Evolutionary conservation across 2,329 filamentous ascomycete species (phyloP), one percentile per base, ranked within the genome.

Genomic region (Fusarium sterilihyphosum): DNA sequence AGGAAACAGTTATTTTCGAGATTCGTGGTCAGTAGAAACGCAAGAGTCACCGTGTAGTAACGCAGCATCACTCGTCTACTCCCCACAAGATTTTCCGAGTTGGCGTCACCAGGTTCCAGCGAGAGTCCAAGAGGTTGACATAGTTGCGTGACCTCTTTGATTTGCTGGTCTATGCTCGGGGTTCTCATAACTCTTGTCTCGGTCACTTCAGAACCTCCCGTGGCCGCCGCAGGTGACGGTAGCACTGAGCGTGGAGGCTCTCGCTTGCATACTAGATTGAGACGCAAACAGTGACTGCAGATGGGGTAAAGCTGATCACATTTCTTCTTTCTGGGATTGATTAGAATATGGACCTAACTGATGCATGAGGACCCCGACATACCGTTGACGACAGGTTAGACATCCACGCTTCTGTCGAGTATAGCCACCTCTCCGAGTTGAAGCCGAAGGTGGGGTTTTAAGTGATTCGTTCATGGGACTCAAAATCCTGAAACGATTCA

Each of bases 351-450:
- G 33, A 6, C 31, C 20, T 26, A 29, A n/a, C 11, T 17, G 57
- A 49, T 37, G n/a, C n/a, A 29, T 50, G 33, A 22, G 43, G 10
- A 18, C 31, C 31, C 35, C 10, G 24, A 22, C 40, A 44, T 44
- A 62, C 71, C 71, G 65, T 43, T 69, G 65, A 37, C 74, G 68
- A n/a, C 71, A 78, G 14, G 76, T 78, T 35, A 71, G 35, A 49
- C 77, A 78, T 26, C 71, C 74, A 17, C 67, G 67, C 33, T 75
- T 65, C 60, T 78, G 71, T 38, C 73, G 71, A 16, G 70, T 73
- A 52, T 74, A 77, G 9, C 74, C 74, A 22, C 61, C 60, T 33
- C 65, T 71, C 29, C 38, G 46, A 29, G 43, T 24, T 33, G 40
- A 14, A 24, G 17, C 41, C 18, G 46, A 47, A 35, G 33, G 24